Evolutionary conservation across 495 filamentous ascomycete species (phyloP).

Genomic region (Tuber indicum): DNA sequence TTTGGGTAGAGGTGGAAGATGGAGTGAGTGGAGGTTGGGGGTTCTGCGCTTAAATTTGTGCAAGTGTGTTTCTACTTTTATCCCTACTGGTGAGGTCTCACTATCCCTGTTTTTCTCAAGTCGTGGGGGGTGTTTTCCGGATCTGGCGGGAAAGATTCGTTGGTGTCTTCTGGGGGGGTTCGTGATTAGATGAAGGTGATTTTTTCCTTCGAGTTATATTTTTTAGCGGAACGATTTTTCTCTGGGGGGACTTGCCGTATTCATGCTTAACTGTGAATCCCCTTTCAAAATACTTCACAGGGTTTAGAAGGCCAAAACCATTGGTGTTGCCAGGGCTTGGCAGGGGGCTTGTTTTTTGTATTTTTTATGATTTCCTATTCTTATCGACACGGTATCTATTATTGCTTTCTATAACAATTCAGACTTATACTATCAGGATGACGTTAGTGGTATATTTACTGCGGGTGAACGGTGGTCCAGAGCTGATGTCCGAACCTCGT

Average conservation of each 20-base stretch:
- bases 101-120: neutral
- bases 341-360: neutral
- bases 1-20: constrained; percentile 7
- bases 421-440: neutral
- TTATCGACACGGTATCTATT: neutral
- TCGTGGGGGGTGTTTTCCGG: neutral
- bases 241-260: neutral
- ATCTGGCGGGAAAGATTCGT: neutral
- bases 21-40: neutral
- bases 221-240: neutral
- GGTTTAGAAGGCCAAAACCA: neutral
- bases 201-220: neutral
- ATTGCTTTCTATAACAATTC: neutral
- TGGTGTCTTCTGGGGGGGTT: neutral
- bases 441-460: neutral
- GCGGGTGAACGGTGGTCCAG: neutral
- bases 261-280: neutral
- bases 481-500: neutral
- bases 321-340: neutral
- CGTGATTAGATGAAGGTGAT: neutral
- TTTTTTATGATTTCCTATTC: neutral
- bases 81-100: neutral
- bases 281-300: neutral
- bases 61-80: neutral
- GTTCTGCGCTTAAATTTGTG: neutral